Conservation (phyloP, 352 stramenopile species). For the Phytophthora vignae region DNA sequence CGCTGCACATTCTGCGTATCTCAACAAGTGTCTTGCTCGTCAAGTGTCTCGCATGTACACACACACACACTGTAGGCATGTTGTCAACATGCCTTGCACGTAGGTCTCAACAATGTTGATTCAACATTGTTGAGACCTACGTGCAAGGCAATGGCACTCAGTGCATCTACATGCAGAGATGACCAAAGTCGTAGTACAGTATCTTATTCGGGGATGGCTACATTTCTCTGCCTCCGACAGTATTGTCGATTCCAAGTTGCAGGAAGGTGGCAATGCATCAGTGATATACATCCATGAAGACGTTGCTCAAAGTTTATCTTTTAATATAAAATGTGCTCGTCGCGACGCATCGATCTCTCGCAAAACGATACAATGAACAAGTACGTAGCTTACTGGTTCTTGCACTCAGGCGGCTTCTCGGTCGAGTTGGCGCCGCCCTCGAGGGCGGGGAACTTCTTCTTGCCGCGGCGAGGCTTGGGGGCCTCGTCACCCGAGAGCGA, state of each 20-base stretch:
- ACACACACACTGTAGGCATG: too few species aligned
- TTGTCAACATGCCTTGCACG: too few species aligned
- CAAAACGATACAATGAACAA: conserved; percentile 38
- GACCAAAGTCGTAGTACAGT: too few species aligned
- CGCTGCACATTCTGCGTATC: neutral
- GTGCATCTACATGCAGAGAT: too few species aligned
- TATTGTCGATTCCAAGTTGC: too few species aligned
- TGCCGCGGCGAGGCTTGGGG: conserved; percentile 52
- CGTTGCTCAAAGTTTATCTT: conserved; percentile 14
- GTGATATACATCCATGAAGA: neutral
- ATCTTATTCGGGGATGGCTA: conserved; percentile 3
- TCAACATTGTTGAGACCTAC: too few species aligned
- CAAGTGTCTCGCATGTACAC: too few species aligned
- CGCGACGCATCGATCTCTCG: conserved; percentile 13
- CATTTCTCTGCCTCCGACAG: neutral
- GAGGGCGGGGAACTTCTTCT: conserved; percentile 85
- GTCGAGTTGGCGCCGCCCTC: conserved; percentile 66
- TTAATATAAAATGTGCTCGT: conserved; percentile 38
- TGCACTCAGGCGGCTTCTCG: conserved; percentile 90
- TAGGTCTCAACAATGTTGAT: too few species aligned
- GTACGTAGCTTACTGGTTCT: conserved; percentile 83
- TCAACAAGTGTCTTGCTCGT: neutral
- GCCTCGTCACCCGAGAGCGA: conserved; percentile 64
- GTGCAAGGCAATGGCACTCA: too few species aligned
- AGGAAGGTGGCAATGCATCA: too few species aligned